A percentile compares a stretch with the other conserved stretches of the same genome.
Conservation (phyloP, 2,329 filamentous ascomycete genomes). For the Trichoderma koningii region DNA sequence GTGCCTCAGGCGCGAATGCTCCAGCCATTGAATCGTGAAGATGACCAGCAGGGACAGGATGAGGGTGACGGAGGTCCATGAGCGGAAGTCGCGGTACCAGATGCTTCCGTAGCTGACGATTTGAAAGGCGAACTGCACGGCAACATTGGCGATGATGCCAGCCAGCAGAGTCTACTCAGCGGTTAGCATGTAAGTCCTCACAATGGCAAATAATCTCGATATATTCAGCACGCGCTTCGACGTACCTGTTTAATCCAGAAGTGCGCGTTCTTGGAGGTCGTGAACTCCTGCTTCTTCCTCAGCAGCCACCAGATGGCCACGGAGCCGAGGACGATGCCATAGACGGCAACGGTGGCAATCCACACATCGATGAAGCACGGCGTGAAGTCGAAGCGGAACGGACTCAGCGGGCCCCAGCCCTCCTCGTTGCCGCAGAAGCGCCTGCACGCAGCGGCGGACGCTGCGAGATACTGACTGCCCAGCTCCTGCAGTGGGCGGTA, state of each 20-base stretch:
- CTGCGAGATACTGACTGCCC: slow-evolving; percentile 62
- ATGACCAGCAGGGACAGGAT: slow-evolving; percentile 73
- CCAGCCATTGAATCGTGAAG: slow-evolving; percentile 79
- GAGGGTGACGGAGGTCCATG: slow-evolving; percentile 76
- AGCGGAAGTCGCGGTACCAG: slow-evolving; percentile 81
- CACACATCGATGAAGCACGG: slow-evolving; percentile 96
- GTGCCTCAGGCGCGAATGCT: slow-evolving; percentile 79
- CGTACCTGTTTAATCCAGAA: slow-evolving; percentile 88
- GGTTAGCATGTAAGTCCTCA: not conserved
- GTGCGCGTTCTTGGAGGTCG: slow-evolving; percentile 80
- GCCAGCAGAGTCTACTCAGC: slow-evolving; percentile 58
- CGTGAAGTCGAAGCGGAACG: slow-evolving; percentile 87
- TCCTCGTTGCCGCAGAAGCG: slow-evolving; percentile 86
- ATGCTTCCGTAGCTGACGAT: slow-evolving; percentile 67
- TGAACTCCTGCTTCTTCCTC: slow-evolving; percentile 64
- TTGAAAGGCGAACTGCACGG: slow-evolving; percentile 74
- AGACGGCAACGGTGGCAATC: slow-evolving; percentile 75
- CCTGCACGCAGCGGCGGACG: slow-evolving; percentile 46
- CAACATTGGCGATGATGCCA: slow-evolving; percentile 67
- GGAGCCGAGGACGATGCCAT: slow-evolving; percentile 75
- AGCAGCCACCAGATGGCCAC: slow-evolving; percentile 79
- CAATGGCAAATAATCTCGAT: not conserved
- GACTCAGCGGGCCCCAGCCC: slow-evolving; percentile 93
- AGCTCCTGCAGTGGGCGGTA: slow-evolving; percentile 54
- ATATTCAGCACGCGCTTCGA: not conserved